A percentile compares a stretch with the other conserved stretches of the same genome.
Conservation (phyloP, 495 filamentous ascomycete genomes). For the Xylaria flabelliformis region DNA sequence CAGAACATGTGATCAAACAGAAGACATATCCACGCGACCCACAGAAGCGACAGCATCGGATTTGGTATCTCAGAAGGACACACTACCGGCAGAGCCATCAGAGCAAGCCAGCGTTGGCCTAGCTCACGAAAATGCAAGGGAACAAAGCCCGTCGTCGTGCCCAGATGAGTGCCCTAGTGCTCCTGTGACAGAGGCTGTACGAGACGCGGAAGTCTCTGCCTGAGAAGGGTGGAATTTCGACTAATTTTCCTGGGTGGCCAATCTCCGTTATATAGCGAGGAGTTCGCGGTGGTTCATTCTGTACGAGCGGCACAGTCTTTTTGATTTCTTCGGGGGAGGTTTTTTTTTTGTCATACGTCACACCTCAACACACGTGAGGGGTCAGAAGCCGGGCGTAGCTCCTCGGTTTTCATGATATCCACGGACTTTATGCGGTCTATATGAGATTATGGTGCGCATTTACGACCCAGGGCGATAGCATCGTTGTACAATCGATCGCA, state of each 20-base stretch:
- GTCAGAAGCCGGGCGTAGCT: background rate
- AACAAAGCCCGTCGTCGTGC: background rate
- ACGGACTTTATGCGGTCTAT: background rate
- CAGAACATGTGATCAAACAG: conserved; percentile 25
- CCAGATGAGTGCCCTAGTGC: conserved; percentile 30
- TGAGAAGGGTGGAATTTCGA: background rate
- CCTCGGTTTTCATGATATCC: conserved; percentile 13
- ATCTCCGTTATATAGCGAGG: conserved; percentile 20
- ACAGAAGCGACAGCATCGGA: conserved; percentile 30
- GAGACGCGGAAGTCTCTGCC: conserved; percentile 1
- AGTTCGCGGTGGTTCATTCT: conserved; percentile 13
- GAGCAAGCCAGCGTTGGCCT: background rate
- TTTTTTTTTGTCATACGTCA: conserved; percentile 15
- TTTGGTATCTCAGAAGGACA: background rate
- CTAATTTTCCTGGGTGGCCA: background rate
- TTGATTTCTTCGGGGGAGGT: background rate
- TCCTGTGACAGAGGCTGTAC: background rate
- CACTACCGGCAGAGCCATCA: background rate
- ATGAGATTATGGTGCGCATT: conserved; percentile 7
- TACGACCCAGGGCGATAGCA: conserved; percentile 10
- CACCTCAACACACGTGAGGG: background rate
- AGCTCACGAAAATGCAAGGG: background rate
- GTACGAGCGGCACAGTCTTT: conserved; percentile 4
- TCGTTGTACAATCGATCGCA: conserved; percentile 12
- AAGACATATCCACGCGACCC: conserved; percentile 31